Evolutionary conservation across 257 asterid genomes (phyloP), one percentile per base, ranked within the genome.

Genomic region (Penstemon newberryi): DNA sequence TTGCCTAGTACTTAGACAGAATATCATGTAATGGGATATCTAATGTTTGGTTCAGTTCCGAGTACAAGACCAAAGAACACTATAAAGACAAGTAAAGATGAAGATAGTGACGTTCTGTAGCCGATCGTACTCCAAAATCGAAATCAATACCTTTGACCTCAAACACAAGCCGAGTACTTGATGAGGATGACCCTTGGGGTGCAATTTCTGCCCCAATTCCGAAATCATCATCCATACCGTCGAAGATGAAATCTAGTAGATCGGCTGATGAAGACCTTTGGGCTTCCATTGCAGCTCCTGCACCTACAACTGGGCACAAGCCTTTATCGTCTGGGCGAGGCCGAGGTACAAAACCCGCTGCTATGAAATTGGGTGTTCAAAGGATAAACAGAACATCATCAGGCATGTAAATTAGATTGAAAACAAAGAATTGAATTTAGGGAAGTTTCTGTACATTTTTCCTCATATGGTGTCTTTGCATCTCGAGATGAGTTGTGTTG

Each of bases 201-300:
- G 83, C 87, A 68, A 55, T 84, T 46, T 75, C 91, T 51, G 86
- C 92, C 54, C 92, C 90, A 5, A 78, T 77, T 78, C 92, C 95
- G 12, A 85, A 77, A 70, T 47, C 86, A 5, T 78, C 92, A 62
- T 66, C 81, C 63, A 85, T 74, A 75, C 69, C 86, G 10, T 58
- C 74, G 71, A 76, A 70, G 36, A 65, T 80, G 75, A 90, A 77
- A 79, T 67, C 87, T 41, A 61, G 76, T 65, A 79, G 69, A 7
- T 62, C 92, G 1, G 87, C 72, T 46, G 89, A 78, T 69, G 92
- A 84, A 8, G 95, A 91, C 60, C 96, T 89, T 36, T 91, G 97
- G 97, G 92, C 91, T 13, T 82, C 97, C 8, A 86, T 91, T 70
- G 97, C 95, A 10, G 96, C 96, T 38, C 95, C 97, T 67, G 70